Evolutionary conservation across 352 stramenopile genomes (phyloP), one percentile per base, ranked within the genome.

Genomic region (Globisporangium abappressorium): DNA sequence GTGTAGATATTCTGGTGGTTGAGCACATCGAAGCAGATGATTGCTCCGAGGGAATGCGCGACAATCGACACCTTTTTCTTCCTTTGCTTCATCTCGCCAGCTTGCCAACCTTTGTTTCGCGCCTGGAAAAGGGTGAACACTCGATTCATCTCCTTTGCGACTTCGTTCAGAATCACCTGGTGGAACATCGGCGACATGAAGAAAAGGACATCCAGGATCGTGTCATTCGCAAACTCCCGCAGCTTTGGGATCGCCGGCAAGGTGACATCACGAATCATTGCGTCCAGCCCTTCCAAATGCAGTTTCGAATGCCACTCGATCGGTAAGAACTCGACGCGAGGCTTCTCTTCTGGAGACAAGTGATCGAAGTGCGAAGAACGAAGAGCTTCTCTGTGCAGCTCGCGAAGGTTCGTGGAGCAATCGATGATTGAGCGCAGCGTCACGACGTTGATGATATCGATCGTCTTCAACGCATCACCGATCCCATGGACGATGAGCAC

Each of bases 151-250:
- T 98, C 91, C 59, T 79, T 89, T 1, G 87, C 82, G n/a, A 97
- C 91, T 74, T 97, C 87, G 55, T 97, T 84, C 57, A 97, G 67
- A 63, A 98, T 98, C 24, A 96, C 82, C 67, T 97, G 89, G 63
- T 98, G 92, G 65, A 97, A 96, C 53, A 93, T 79, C 24, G 91
- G 90, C 58, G 85, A 96, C 91, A 98, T 97, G 74, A 97, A 98
- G 65, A 96, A 96, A 7, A 97, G 77, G 26, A 97, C 87, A 65
- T 98, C 92, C 51, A 98, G 74, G 56, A 98, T 78, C 2, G 92
- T 97, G 69, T 98, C 93, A 72, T 98, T 98, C 15, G 91, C 90
- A 70, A 98, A 92, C 57, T 97, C 86, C 33, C 93, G 80, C 66
- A 98, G 72, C 61, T 97, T 93, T 4, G 94, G 94, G 69, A 98